Percentiles rank a stretch among this genome's conserved stretches.
These are phyloP conservation scores for Hypoxylon sp. DNA, from an alignment of 2,329 filamentous ascomycete genomes.

Conservation along the genomic window DNA sequence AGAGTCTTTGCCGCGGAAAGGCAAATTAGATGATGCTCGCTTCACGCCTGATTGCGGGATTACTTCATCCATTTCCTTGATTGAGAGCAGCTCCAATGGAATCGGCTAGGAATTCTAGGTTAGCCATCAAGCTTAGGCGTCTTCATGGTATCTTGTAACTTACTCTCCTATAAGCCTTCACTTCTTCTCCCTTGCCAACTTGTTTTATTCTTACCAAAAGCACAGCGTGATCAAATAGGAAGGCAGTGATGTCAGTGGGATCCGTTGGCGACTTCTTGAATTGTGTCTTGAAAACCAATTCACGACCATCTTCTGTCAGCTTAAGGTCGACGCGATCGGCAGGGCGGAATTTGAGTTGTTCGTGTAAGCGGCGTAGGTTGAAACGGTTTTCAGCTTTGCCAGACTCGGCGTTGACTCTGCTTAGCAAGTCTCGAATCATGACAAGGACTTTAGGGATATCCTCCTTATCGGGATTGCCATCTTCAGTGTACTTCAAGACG, in stretches of 20 bases:
- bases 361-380: constrained; percentile 91
- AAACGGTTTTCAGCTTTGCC: constrained; percentile 98
- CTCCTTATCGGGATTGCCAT: constrained; percentile 89
- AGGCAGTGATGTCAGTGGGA: constrained; percentile 90
- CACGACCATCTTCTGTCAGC: constrained; percentile 91
- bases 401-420: constrained; percentile 92
- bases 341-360: constrained; percentile 90
- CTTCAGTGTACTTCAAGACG: constrained; percentile 90
- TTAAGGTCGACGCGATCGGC: constrained; percentile 95
- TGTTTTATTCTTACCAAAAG: constrained; percentile 92
- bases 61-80: constrained; percentile 97
- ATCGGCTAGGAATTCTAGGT: constrained; percentile 74
- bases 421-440: constrained; percentile 88
- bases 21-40: constrained; percentile 86
- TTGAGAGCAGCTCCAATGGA: constrained; percentile 90
- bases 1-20: constrained; percentile 63
- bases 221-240: constrained; percentile 96
- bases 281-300: constrained; percentile 93
- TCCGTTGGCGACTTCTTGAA: constrained; percentile 95
- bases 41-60: constrained; percentile 87
- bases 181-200: constrained; percentile 92
- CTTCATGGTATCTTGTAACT: constrained; percentile 47
- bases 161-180: constrained; percentile 89
- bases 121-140: constrained; percentile 16
- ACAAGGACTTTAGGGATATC: constrained; percentile 92